Evolutionary conservation across 2,329 filamentous ascomycete species (phyloP).

Genomic region (Torrubiellomyces zombiae): DNA sequence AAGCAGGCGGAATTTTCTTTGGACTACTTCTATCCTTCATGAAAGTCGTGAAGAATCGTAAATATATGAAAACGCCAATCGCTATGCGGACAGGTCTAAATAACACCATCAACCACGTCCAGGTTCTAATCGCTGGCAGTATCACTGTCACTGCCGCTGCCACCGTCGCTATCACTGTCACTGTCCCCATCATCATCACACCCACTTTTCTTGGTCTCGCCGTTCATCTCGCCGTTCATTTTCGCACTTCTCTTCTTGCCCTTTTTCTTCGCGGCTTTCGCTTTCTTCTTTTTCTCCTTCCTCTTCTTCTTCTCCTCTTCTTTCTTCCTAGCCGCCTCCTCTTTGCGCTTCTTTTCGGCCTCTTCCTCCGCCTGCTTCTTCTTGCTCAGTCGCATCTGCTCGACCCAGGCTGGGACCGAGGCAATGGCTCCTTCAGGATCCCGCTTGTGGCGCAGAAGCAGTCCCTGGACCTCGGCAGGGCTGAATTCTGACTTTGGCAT

Average conservation of each 20-base stretch:
- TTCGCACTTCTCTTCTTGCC: conserved; percentile 3
- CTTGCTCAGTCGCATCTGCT: conserved; percentile 30
- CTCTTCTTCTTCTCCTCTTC: conserved; percentile 1
- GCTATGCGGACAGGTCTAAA: no score
- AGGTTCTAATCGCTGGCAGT: no score
- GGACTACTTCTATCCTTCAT: no score
- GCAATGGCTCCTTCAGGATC: conserved; percentile 30
- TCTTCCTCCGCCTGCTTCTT: conserved; percentile 21
- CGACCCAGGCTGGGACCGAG: conserved; percentile 30
- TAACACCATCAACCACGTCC: no score
- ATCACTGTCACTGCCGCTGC: no score
- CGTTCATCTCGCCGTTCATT: not conserved
- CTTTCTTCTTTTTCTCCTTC: conserved; percentile 1
- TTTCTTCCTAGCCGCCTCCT: conserved; percentile 9
- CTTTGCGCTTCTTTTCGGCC: conserved; percentile 8
- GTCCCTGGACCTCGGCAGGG: conserved; percentile 44
- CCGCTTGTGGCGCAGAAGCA: conserved; percentile 38
- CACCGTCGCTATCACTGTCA: no score
- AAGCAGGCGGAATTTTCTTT: no score
- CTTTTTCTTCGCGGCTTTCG: not conserved
- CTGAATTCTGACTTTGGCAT: conserved; percentile 40
- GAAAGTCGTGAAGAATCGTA: no score
- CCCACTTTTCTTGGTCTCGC: conserved; percentile 1
- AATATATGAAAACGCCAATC: no score
- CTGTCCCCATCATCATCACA: conserved; percentile 2